Evolutionary conservation across 176 grass and related monocot genomes (phyloP), one percentile per base, ranked within the genome.

Genomic region (Cenchrus purpureus): DNA sequence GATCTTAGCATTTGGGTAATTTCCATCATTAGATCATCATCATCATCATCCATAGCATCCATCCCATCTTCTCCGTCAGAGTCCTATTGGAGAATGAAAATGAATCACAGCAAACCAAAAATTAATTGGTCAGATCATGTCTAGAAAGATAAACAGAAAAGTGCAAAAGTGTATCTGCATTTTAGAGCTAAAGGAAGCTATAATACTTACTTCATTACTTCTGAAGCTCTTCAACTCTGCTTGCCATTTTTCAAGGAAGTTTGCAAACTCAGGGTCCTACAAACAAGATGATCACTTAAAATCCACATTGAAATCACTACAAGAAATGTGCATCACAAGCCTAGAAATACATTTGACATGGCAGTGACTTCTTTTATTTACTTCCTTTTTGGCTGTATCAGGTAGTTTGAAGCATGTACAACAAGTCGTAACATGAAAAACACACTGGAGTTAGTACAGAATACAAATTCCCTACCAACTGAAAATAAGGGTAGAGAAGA

Each of bases 241-340:
- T 67, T 65, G 79, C 85, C 89, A 86, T 69, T 82, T 95, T 62
- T 89, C 68, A 65, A 98, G 80, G 63, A 95, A 93, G 28, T 89
- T 90, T 63, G 64, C 87, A 87, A 95, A 98, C 73, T 93, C 65
- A 84, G 89, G 88, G 76, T 95, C 95, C 95, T 98, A 90, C 51
- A 76, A 87, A 95, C 48, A 85, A 50, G 79, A 86, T 13, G 14
- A 77, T 34, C 54, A 79, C 6, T 87, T 10, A 62, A 25, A 80
- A 75, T 74, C 57, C 16, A 61, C n/a, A 61, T 50, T 79, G 42
- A 79, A 66, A 67, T 61, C n/a, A 61, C 20, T 20, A 34, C 37
- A 67, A 82, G 15, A 12, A 67, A 67, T 12, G 16, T 49, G 43
- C 20, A 86, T 11, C n/a, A 17, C 42, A 15, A 68, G 51, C 50